Evolutionary conservation across 257 asterid species (phyloP).

Genomic region (Knoxia roxburghii): DNA sequence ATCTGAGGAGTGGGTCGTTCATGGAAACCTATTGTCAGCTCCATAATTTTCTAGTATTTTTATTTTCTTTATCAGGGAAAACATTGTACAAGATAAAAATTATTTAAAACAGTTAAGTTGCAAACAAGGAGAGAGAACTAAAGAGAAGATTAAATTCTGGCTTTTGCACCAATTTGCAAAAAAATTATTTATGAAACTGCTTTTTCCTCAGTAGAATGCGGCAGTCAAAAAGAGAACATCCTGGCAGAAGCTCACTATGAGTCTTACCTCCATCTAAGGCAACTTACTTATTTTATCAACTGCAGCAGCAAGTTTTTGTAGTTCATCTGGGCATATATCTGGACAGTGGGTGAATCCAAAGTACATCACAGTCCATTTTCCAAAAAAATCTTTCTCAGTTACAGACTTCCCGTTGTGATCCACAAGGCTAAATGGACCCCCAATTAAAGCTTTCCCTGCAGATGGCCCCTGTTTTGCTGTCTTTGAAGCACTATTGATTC

Average conservation of each 20-base stretch:
- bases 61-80: not conserved
- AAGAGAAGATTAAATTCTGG: not conserved
- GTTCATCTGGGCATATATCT: conserved; percentile 96
- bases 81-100: not conserved
- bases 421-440: conserved; percentile 85
- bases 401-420: conserved; percentile 85
- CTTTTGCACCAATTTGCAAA: not conserved
- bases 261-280: not conserved
- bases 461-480: conserved; percentile 74
- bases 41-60: not conserved
- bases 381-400: conserved; percentile 68
- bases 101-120: not conserved
- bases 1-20: not conserved
- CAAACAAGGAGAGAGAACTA: not conserved
- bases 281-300: conserved; percentile 83
- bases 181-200: not conserved
- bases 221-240: too few species aligned
- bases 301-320: conserved; percentile 77
- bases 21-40: not conserved
- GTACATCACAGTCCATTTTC: conserved; percentile 76
- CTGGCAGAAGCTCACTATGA: not conserved
- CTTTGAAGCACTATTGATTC: conserved; percentile 51
- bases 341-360: conserved; percentile 98
- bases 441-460: conserved; percentile 81
- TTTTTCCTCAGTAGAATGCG: not conserved